phyloP scores from a whole-genome alignment of 768 basidiomycete species.

The Mycena venus region DNA sequence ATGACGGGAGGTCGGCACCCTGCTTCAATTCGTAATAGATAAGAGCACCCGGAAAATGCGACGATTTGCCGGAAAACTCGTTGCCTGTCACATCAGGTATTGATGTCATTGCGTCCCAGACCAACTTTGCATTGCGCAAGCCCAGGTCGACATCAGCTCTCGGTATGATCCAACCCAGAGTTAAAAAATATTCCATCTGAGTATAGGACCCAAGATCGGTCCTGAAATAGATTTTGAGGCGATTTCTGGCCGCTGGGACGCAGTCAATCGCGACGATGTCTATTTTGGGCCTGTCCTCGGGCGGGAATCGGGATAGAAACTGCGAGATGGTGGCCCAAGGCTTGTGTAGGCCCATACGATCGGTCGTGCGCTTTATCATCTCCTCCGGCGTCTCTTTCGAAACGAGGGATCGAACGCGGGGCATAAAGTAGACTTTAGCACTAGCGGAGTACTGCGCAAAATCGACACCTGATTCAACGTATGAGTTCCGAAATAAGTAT shows the following conservation, averaged over 20 bases:
- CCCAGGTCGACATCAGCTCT: background rate
- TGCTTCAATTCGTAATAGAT: conserved; percentile 19
- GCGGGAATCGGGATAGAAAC: conserved; percentile 11
- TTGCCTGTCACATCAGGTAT: background rate
- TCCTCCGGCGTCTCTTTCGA: background rate
- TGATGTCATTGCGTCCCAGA: background rate
- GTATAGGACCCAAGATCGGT: background rate
- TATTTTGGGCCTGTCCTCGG: background rate
- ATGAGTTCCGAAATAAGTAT: background rate
- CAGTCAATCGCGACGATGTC: conserved; percentile 29
- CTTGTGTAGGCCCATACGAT: background rate
- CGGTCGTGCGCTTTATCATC: background rate
- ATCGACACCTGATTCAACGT: background rate
- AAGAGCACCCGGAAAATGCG: background rate
- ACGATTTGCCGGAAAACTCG: background rate
- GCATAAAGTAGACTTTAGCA: conserved; percentile 23
- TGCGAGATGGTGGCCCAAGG: conserved; percentile 10
- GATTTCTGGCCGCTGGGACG: conserved; percentile 6
- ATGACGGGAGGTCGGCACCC: background rate
- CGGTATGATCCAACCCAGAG: background rate
- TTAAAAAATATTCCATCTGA: conserved; percentile 15
- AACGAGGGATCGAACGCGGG: conserved; percentile 11
- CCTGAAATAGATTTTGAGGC: conserved; percentile 27
- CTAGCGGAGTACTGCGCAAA: background rate
- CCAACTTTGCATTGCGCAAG: background rate